Evolutionary conservation across 495 filamentous ascomycete species (phyloP), one percentile per base, ranked within the genome.

Genomic region (Tuber calosporum): DNA sequence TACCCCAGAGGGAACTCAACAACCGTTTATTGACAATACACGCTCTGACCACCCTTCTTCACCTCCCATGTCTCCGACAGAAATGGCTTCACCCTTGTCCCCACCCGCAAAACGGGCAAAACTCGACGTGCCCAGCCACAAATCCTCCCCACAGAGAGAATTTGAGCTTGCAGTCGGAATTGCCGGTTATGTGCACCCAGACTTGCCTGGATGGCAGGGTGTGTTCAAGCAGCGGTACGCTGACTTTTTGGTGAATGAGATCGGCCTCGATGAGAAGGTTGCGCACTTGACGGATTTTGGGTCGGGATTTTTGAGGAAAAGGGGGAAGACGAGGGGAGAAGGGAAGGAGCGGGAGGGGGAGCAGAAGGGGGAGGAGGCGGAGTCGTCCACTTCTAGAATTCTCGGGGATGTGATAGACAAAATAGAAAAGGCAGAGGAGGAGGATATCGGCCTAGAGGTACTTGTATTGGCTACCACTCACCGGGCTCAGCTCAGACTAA

Each of bases 191-290:
- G 85, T 90, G 30, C 85, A 83, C 42, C 77, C 83, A 1, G 81
- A 84, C 30, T 81, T 83, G n/a, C 82, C 83, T 58, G 86, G 86
- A 11, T 90, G 89, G 73, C 75, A 82, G 4, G 88, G 88, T 17
- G 83, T 88, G 38, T 68, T 89, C 75, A 90, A 90, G 82, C 87
- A 89, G 79, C 77, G 79, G 70, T 99, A 93, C 83, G 96, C 94
- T 20, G 95, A 99, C 81, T 99, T 99, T 82, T 84, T 94, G 68
- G 95, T 99, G 72, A 93, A 97, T 81, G 95, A 99, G 84, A 95
- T 99, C 76, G 82, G 86, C 20, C 90, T 89, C 17, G 87, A 89
- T 80, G 94, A 93, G 19, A 84, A 88, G 68, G 94, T 97, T 4
- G 79, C 94, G 66, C 93, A 97, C 82, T 86, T 99, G 66, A 81